Conservation (phyloP, 2,329 filamentous ascomycete genomes). For the Dactylonectria macrodidyma region DNA sequence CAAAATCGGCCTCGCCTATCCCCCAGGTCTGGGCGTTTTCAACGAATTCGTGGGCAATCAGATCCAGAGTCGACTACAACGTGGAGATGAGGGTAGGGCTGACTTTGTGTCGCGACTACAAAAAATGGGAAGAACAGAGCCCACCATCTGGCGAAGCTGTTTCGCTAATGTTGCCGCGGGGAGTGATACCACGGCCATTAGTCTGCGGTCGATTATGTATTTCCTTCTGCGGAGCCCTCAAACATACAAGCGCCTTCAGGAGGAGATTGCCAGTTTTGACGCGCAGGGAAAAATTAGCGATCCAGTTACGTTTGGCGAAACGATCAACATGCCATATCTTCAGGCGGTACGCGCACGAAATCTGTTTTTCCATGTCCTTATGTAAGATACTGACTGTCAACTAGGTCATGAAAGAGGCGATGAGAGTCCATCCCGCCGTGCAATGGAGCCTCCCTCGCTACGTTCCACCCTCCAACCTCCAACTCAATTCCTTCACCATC, state of each 20-base stretch:
- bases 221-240: conserved; percentile 7
- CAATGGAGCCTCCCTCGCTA: conserved; percentile 25
- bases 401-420: conserved; percentile 26
- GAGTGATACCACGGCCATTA: conserved; percentile 22
- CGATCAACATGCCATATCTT: conserved; percentile 22
- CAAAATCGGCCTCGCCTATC: background rate
- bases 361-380: too few relatives aligned
- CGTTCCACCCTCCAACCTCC: conserved; percentile 4
- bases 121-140: conserved; percentile 11
- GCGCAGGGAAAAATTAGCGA: conserved; percentile 8
- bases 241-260: background rate
- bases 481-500: conserved; percentile 11
- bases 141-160: conserved; percentile 22
- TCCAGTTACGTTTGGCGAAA: conserved; percentile 22
- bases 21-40: conserved; percentile 4
- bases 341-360: conserved; percentile 15
- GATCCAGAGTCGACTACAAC: conserved; percentile 17
- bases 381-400: too few relatives aligned
- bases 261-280: conserved; percentile 13
- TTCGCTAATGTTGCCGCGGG: conserved; percentile 22
- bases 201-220: conserved; percentile 17
- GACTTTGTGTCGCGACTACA: conserved; percentile 19
- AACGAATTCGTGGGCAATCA: conserved; percentile 20
- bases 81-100: background rate
- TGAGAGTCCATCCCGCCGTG: conserved; percentile 22